Conservation (phyloP, 768 basidiomycete genomes). For the Lyophyllum decastes region DNA sequence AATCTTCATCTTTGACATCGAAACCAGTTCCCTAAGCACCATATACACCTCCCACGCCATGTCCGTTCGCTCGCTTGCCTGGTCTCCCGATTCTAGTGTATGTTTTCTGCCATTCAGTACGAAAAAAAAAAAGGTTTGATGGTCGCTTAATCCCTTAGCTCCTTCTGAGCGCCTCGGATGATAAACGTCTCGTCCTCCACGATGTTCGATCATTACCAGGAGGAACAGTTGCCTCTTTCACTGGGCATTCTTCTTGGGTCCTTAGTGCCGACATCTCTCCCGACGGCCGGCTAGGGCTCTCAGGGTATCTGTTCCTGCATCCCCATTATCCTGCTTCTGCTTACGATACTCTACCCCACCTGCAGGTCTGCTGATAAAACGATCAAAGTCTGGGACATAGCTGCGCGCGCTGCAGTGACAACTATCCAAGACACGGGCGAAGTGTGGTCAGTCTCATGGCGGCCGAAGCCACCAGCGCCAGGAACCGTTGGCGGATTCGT, state of each 20-base stretch:
- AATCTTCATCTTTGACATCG: slow-evolving; percentile 83
- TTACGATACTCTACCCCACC: neutral
- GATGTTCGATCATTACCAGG: slow-evolving; percentile 82
- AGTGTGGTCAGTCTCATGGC: slow-evolving; percentile 85
- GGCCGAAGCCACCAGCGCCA: slow-evolving; percentile 56
- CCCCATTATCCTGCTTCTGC: neutral
- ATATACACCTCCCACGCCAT: slow-evolving; percentile 90
- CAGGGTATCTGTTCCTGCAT: slow-evolving; percentile 59
- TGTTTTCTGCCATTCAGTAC: slow-evolving; percentile 28
- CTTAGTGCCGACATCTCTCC: slow-evolving; percentile 81
- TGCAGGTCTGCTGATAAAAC: slow-evolving; percentile 81
- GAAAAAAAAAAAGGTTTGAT: no score
- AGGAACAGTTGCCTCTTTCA: slow-evolving; percentile 82
- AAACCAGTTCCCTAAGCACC: slow-evolving; percentile 59
- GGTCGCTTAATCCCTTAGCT: no score
- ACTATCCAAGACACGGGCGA: slow-evolving; percentile 79
- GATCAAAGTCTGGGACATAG: slow-evolving; percentile 87
- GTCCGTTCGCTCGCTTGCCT: slow-evolving; percentile 83
- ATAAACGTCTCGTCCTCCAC: slow-evolving; percentile 87
- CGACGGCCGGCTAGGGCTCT: slow-evolving; percentile 76
- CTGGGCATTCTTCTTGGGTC: slow-evolving; percentile 92
- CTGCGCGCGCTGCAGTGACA: slow-evolving; percentile 70
- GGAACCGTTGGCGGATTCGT: slow-evolving; percentile 69
- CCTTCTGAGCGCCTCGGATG: slow-evolving; percentile 88
- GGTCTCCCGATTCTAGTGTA: slow-evolving; percentile 90